These are phyloP conservation scores for Sphaerosporella brunnea DNA, from an alignment of 495 filamentous ascomycete species.

Conservation along the genomic window DNA sequence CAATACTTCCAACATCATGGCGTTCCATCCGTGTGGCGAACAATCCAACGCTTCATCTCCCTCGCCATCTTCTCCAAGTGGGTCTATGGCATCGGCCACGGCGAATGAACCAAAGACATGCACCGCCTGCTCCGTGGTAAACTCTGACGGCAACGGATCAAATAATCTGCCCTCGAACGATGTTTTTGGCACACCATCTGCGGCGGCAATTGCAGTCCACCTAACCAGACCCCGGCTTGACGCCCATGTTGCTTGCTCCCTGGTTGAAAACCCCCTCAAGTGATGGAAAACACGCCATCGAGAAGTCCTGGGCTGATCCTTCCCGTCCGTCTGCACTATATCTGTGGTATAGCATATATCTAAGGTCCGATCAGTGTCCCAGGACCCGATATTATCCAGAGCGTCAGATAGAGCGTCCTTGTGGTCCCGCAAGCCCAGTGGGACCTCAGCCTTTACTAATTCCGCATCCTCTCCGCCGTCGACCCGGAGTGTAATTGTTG, in stretches of 20 bases:
- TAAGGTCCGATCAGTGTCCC: neutral
- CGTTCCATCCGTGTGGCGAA: neutral
- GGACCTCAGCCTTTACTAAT: neutral
- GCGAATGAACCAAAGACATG: neutral
- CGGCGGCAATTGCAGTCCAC: neutral
- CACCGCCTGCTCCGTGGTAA: neutral
- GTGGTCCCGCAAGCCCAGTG: neutral
- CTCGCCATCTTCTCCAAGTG: neutral
- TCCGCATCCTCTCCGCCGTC: neutral
- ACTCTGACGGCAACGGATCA: neutral
- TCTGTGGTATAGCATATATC: neutral
- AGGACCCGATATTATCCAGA: neutral
- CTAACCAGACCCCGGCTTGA: no score
- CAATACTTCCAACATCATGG: neutral
- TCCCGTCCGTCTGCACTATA: neutral
- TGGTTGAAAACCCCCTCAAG: neutral
- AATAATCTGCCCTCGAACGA: neutral
- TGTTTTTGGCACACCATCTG: neutral
- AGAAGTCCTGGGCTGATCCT: neutral
- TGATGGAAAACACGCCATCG: neutral
- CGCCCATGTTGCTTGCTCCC: no score
- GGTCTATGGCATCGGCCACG: neutral
- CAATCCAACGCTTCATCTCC: neutral
- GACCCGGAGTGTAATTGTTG: neutral
- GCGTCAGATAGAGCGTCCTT: neutral